A percentile compares a stretch with the other conserved stretches of the same genome.
These are phyloP conservation scores for Ceratocystis colombiana DNA, from an alignment of 2,329 filamentous ascomycete species.

Conservation along the genomic window DNA sequence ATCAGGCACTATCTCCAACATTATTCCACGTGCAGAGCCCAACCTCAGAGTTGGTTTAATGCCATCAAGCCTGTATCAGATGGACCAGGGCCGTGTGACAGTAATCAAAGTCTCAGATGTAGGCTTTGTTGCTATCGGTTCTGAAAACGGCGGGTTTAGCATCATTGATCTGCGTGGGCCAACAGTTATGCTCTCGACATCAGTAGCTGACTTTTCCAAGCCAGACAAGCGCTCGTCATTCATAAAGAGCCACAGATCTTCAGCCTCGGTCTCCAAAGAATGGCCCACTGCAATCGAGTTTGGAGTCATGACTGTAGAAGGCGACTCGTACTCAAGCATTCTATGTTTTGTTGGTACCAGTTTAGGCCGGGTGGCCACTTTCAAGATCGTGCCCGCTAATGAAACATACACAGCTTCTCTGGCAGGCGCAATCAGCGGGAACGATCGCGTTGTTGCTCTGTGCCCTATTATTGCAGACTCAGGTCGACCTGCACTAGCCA, in stretches of 20 bases:
- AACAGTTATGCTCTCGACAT: constrained; percentile 65
- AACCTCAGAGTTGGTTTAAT: constrained; percentile 68
- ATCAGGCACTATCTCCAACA: constrained; percentile 62
- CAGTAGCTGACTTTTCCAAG: constrained; percentile 63
- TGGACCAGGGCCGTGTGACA: constrained; percentile 54
- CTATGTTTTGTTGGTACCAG: constrained; percentile 85
- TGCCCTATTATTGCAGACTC: constrained; percentile 69
- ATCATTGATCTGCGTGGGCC: constrained; percentile 85
- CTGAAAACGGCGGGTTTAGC: constrained; percentile 67
- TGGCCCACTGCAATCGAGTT: constrained; percentile 80
- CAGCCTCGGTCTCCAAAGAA: constrained; percentile 42
- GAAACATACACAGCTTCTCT: constrained; percentile 63
- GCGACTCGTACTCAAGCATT: constrained; percentile 93
- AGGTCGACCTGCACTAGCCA: constrained; percentile 66
- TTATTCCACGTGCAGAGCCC: constrained; percentile 61
- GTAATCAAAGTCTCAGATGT: constrained; percentile 79
- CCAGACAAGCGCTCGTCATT: constrained; percentile 69
- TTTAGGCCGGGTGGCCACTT: constrained; percentile 70
- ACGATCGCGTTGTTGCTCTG: constrained; percentile 64
- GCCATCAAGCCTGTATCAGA: constrained; percentile 60
- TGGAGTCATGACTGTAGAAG: constrained; percentile 83
- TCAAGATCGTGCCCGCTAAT: constrained; percentile 74
- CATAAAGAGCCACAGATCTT: constrained; percentile 37
- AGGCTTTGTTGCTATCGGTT: constrained; percentile 81
- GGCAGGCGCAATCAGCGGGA: constrained; percentile 56